Evolutionary conservation across 2,329 filamentous ascomycete genomes (phyloP).

Genomic region (Alternaria hordeiaustralica): DNA sequence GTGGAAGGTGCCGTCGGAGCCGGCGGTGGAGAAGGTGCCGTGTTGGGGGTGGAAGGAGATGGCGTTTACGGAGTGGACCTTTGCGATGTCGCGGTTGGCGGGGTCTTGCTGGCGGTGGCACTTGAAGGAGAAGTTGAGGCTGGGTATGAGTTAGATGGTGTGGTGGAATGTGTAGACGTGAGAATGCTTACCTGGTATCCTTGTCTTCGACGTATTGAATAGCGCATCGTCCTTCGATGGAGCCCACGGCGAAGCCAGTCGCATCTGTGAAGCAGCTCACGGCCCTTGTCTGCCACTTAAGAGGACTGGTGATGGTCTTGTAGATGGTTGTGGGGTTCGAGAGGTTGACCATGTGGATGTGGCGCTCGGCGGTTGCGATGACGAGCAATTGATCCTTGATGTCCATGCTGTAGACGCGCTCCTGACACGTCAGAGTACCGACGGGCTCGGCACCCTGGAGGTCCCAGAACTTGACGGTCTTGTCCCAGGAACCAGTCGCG

Average conservation of each 20-base stretch:
- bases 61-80: constrained; percentile 93
- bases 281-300: constrained; percentile 97
- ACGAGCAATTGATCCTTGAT: constrained; percentile 88
- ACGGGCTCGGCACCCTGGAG: constrained; percentile 68
- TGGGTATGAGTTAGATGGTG: constrained; percentile 25
- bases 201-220: constrained; percentile 99
- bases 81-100: constrained; percentile 70
- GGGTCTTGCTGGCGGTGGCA: constrained; percentile 86
- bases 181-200: constrained; percentile 65
- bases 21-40: constrained; percentile 97
- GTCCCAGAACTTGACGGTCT: constrained; percentile 91
- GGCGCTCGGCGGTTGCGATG: constrained; percentile 89
- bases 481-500: constrained; percentile 92
- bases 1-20: constrained; percentile 94
- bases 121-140: constrained; percentile 97
- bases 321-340: constrained; percentile 88
- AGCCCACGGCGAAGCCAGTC: constrained; percentile 90
- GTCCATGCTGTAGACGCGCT: constrained; percentile 90
- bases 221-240: constrained; percentile 94
- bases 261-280: constrained; percentile 95
- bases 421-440: constrained; percentile 71
- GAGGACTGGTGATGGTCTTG: constrained; percentile 92
- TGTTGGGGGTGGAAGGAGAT: constrained; percentile 97
- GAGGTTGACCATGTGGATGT: constrained; percentile 94
- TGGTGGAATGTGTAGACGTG: neutral